Percentiles rank a stretch among this genome's conserved stretches.
phyloP scores from a whole-genome alignment of 176 grass and related monocot species.

The Typha latifolia region DNA sequence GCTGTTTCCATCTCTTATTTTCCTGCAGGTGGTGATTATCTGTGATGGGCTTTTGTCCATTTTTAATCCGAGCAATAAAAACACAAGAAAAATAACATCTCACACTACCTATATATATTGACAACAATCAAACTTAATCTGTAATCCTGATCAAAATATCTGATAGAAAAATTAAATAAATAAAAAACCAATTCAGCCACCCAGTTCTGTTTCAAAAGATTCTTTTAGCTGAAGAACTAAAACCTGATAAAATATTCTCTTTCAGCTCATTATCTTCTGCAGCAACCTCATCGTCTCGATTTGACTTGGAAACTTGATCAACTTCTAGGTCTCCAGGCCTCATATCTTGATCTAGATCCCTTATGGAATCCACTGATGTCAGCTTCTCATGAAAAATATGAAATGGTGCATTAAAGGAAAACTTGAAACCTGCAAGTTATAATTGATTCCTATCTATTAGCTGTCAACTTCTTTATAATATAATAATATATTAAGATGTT shows the following conservation, averaged over 20 bases:
- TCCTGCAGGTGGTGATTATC: too few relatives aligned
- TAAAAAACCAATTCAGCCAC: too few relatives aligned
- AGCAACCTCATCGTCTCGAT: constrained; percentile 26
- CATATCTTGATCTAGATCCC: constrained; percentile 26
- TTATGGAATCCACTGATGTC: constrained; percentile 15
- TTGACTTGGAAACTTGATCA: constrained; percentile 19
- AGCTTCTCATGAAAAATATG: constrained; percentile 54
- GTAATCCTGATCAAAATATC: too few relatives aligned
- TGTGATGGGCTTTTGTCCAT: too few relatives aligned
- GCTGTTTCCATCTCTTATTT: too few relatives aligned
- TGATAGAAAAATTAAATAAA: too few relatives aligned
- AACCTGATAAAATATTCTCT: constrained; percentile 19
- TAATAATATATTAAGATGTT: background rate
- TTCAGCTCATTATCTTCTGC: constrained; percentile 18
- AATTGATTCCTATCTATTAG: background rate
- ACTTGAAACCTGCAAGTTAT: constrained; percentile 47
- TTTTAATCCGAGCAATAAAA: too few relatives aligned
- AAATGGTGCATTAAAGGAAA: constrained; percentile 34
- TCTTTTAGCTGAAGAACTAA: background rate
- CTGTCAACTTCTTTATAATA: too few relatives aligned
- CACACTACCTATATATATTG: too few relatives aligned
- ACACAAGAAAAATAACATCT: too few relatives aligned
- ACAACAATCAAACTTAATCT: too few relatives aligned
- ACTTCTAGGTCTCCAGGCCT: constrained; percentile 14
- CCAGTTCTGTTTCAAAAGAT: background rate